phyloP scores from a whole-genome alignment of 257 asterid species.

The Forsythia viridissima region DNA sequence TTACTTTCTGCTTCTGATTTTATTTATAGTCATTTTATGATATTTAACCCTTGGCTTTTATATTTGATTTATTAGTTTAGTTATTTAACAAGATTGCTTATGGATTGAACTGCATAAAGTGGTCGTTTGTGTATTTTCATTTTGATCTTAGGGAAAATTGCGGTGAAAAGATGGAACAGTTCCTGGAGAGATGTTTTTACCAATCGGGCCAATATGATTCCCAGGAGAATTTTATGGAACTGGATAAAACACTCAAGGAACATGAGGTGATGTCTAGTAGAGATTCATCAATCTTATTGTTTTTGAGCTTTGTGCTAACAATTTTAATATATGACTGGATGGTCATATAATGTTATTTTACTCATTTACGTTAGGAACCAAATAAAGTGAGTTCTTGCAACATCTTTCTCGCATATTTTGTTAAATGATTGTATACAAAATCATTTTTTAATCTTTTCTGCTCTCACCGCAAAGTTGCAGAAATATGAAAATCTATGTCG shows the following conservation, averaged over 20 bases:
- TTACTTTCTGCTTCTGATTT: neutral
- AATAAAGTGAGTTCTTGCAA: neutral
- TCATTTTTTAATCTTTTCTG: neutral
- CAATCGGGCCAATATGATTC: slow-evolving; percentile 92
- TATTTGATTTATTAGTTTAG: neutral
- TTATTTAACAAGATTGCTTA: neutral
- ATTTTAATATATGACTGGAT: slow-evolving; percentile 2
- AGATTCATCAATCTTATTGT: neutral
- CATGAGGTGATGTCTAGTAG: slow-evolving; percentile 69
- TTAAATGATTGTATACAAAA: slow-evolving; percentile 7
- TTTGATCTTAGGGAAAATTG: slow-evolving; percentile 75
- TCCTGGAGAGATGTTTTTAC: slow-evolving; percentile 83
- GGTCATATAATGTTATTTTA: neutral
- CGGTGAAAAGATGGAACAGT: slow-evolving; percentile 89
- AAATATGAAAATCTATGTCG: neutral
- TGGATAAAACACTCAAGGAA: slow-evolving; percentile 70
- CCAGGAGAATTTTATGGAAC: slow-evolving; percentile 61
- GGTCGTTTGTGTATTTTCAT: slow-evolving; percentile 7
- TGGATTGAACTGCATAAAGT: neutral
- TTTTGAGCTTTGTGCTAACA: slow-evolving; percentile 3
- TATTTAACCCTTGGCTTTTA: neutral
- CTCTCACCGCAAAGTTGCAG: neutral
- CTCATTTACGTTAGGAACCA: slow-evolving; percentile 10
- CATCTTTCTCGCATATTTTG: neutral
- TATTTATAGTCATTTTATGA: too few species aligned